These are phyloP conservation scores for Cubamyces lactineus DNA, from an alignment of 768 basidiomycete species.

Conservation along the genomic window DNA sequence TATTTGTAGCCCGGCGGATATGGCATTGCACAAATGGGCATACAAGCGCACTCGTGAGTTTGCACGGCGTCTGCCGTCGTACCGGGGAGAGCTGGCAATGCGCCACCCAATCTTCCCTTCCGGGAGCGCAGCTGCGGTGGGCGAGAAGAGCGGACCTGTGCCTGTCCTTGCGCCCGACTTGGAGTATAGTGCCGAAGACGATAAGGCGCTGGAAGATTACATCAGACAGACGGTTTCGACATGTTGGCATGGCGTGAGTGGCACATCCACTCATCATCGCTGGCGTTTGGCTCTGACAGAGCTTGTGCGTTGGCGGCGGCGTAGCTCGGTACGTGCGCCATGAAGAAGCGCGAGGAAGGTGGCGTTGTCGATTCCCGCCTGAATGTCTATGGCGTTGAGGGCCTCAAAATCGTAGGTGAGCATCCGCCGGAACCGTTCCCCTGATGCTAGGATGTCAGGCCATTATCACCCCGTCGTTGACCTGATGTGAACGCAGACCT, in stretches of 20 bases:
- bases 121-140: conserved; percentile 30
- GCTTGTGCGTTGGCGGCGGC: conserved; percentile 23
- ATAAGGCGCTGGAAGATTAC: conserved; percentile 38
- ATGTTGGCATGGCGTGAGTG: conserved; percentile 38
- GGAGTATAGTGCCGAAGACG: conserved; percentile 39
- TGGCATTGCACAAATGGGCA: conserved; percentile 49
- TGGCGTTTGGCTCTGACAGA: background rate
- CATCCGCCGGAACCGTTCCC: background rate
- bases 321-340: conserved; percentile 67
- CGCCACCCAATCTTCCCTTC: conserved; percentile 37
- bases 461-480: too few relatives aligned
- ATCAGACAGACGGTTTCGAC: conserved; percentile 32
- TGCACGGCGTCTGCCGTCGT: conserved; percentile 52
- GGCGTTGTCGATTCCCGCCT: conserved; percentile 65
- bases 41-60: conserved; percentile 63
- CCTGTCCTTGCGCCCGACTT: conserved; percentile 36
- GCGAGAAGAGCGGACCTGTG: conserved; percentile 26
- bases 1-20: conserved; percentile 34
- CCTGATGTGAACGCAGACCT: conserved; percentile 2
- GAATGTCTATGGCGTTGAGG: conserved; percentile 61
- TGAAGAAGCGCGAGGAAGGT: conserved; percentile 60
- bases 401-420: conserved; percentile 45
- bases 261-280: background rate
- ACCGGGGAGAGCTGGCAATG: conserved; percentile 37
- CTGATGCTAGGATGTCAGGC: too few relatives aligned